Evolutionary conservation across 495 filamentous ascomycete genomes (phyloP).

Genomic region (Penicillium silybi): DNA sequence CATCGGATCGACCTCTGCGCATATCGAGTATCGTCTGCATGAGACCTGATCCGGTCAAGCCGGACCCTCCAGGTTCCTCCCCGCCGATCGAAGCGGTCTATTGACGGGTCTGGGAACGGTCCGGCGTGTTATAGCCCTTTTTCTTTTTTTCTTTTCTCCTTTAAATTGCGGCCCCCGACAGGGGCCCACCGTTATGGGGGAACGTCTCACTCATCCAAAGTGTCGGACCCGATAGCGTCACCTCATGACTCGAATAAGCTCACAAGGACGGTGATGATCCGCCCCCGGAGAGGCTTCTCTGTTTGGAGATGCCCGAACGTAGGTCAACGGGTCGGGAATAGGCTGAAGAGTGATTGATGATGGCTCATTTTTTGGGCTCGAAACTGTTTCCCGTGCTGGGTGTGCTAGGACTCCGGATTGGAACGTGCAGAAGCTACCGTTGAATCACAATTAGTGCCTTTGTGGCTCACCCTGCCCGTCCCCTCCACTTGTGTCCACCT

Average conservation of each 20-base stretch:
- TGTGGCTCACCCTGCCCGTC: conserved; percentile 3
- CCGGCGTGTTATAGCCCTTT: conserved; percentile 18
- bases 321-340: neutral
- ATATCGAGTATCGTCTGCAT: neutral
- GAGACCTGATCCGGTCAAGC: no score
- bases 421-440: conserved; percentile 22
- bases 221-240: neutral
- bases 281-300: neutral
- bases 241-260: conserved; percentile 5
- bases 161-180: neutral
- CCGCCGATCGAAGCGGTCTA: conserved; percentile 26
- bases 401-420: conserved; percentile 12
- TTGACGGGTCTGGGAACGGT: conserved; percentile 25
- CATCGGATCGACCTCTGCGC: neutral
- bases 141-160: conserved; percentile 2
- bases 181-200: neutral
- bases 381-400: neutral
- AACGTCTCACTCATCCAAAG: conserved; percentile 1
- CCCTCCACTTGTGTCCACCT: neutral
- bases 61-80: neutral
- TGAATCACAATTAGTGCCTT: conserved; percentile 17
- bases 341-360: neutral
- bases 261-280: no score
- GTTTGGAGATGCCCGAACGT: neutral
- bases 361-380: neutral